Conservation (phyloP, 148 eudicot species). For the Dysphania ambrosioides region DNA sequence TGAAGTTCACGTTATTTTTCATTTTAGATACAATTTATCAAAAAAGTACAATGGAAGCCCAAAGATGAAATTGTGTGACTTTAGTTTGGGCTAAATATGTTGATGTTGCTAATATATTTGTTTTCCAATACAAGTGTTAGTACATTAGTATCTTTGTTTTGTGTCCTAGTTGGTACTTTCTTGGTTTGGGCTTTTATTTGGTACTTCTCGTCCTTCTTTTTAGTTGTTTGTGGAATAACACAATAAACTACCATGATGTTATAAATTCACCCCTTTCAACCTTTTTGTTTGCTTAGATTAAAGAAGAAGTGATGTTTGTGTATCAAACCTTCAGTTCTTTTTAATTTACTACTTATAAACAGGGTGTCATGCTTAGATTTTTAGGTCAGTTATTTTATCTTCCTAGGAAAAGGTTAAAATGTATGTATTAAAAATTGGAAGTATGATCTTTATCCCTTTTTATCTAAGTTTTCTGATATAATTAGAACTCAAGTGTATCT, state of each 20-base stretch:
- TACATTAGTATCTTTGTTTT: no score
- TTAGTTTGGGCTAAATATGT: no score
- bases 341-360: not conserved
- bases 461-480: not conserved
- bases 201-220: not conserved
- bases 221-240: not conserved
- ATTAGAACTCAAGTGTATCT: not conserved
- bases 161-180: no score
- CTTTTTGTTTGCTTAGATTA: not conserved
- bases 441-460: not conserved
- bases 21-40: no score
- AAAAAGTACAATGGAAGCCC: no score
- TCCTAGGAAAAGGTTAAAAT: not conserved
- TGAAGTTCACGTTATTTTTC: no score
- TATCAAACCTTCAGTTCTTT: not conserved
- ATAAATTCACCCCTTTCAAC: no score
- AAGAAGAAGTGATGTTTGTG: not conserved
- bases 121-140: no score
- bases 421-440: not conserved
- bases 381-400: not conserved
- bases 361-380: not conserved
- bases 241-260: not conserved
- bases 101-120: no score
- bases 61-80: no score
- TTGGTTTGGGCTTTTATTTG: not conserved